Evolutionary conservation across 495 filamentous ascomycete genomes (phyloP).

Genomic region (Hyaloscypha finlandica): DNA sequence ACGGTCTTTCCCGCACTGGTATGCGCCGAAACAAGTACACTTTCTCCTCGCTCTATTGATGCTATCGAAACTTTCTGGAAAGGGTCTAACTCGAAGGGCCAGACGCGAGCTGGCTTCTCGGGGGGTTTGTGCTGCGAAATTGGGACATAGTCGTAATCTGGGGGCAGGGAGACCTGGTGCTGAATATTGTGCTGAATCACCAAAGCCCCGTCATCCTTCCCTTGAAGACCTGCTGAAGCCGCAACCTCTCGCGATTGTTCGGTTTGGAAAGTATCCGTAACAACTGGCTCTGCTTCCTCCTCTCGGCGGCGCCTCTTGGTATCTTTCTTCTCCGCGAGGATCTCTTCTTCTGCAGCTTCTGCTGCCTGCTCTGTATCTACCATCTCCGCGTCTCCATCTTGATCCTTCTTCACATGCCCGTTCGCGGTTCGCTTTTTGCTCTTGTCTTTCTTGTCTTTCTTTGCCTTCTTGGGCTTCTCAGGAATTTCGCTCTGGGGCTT

Average conservation of each 20-base stretch:
- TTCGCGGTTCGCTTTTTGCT: conserved; percentile 83
- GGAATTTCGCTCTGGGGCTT: conserved; percentile 49
- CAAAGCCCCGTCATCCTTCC: conserved; percentile 58
- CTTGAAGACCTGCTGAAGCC: conserved; percentile 77
- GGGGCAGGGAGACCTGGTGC: conserved; percentile 93
- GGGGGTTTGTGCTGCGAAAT: conserved; percentile 88
- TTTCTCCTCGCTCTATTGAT: conserved; percentile 93
- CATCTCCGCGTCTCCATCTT: conserved; percentile 50
- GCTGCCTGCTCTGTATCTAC: conserved; percentile 44
- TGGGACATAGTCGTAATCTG: conserved; percentile 89
- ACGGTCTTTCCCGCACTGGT: conserved; percentile 98
- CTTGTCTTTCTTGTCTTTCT: conserved; percentile 36
- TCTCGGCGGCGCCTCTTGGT: conserved; percentile 77
- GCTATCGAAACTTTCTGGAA: conserved; percentile 93
- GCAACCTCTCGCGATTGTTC: conserved; percentile 88
- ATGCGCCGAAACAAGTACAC: conserved; percentile 94
- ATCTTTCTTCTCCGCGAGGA: conserved; percentile 48
- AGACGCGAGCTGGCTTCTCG: conserved; percentile 78
- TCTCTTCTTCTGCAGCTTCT: conserved; percentile 39
- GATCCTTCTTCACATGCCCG: conserved; percentile 62
- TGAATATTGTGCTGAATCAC: conserved; percentile 94
- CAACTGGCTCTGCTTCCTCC: conserved; percentile 73
- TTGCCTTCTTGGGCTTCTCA: conserved; percentile 36
- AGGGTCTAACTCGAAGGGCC: conserved; percentile 89
- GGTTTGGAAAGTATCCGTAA: conserved; percentile 95